Base-by-base conservation (phyloP, 2,329 filamentous ascomycete genomes). In the Zasmidium citrigriseum region DNA sequence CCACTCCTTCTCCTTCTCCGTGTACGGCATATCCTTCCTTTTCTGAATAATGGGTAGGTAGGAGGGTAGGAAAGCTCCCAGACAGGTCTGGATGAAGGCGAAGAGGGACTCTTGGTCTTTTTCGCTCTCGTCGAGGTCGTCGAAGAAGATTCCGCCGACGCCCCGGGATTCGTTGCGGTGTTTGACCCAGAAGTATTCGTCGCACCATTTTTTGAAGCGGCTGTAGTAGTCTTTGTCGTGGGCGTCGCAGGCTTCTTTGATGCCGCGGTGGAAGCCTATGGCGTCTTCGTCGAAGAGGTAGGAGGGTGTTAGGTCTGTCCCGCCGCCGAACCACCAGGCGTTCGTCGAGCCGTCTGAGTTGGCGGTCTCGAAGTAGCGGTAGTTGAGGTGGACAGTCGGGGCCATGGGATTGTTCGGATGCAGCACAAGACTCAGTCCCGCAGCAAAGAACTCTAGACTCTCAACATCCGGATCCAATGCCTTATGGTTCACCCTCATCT, bases 221-320 rank as follows among this genome's bases (percentile, higher is more conserved):
- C 91, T 88, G 75, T 96, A 99, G 81, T 97, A 99, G 38, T 82
- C 84, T 74, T 90, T 90, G 79, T 97, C 90, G 75, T 99, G 95
- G 66, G 89, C 88, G 76, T 99, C 95, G 77, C 95, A 99, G 18
- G 89, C 89, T 47, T 91, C 86, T 78, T 97, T 98, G 70, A 99
- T 88, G 2, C 89, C 91, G 74, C 87, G 87, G 82, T 99, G 95
- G 84, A 99, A 99, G 76, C 97, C 93, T 58, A 96, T 90, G 38
- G 91, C 93, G 74, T 99, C 95, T 75, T 99, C 95, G 68, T 97
- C 93, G 77, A 96, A 98, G 27, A 99, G 85, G 73, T 98, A 99
- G 41, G 84, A 87, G 0, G 95, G 95, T 12, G 95, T 99, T 66
- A 99, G 78, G 76, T 99, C 95, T 54, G 91, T 93, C 57, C 95